Percentiles rank a stretch among this genome's conserved stretches.
Evolutionary conservation across 371 early-diverging fungal species (phyloP).

Genomic region (Funneliformis caledonium): DNA sequence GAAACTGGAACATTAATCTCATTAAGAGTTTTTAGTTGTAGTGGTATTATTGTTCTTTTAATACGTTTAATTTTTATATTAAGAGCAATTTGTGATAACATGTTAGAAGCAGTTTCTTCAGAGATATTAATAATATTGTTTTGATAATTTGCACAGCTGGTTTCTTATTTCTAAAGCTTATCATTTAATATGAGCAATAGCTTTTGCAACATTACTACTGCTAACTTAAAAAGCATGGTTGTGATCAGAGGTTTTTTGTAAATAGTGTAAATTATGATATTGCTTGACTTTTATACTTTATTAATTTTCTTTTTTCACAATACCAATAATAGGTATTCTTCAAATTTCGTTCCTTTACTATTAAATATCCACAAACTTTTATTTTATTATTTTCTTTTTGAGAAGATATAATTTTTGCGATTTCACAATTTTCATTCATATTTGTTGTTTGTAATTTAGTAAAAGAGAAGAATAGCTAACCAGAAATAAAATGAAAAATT

Average conservation of each 20-base stretch:
- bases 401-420: not conserved
- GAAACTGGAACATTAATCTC: not conserved
- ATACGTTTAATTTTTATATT: not conserved
- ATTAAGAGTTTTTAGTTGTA: constrained; percentile 2
- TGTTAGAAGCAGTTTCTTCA: not conserved
- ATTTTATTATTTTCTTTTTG: not conserved
- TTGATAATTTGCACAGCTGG: not conserved
- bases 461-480: too few species aligned
- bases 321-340: not conserved
- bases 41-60: not conserved
- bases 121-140: not conserved
- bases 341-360: not conserved
- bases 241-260: not conserved
- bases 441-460: too few species aligned
- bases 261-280: not conserved
- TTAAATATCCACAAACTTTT: not conserved
- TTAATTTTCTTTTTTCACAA: not conserved
- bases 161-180: not conserved
- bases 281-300: not conserved
- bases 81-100: not conserved
- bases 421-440: too few species aligned
- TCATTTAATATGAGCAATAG: not conserved
- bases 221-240: not conserved
- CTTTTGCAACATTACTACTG: not conserved
- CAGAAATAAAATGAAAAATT: too few species aligned